Percentiles rank a stretch among this genome's conserved stretches.
phyloP scores from a whole-genome alignment of 2,329 filamentous ascomycete species.

The Huntiella abstrusa region DNA sequence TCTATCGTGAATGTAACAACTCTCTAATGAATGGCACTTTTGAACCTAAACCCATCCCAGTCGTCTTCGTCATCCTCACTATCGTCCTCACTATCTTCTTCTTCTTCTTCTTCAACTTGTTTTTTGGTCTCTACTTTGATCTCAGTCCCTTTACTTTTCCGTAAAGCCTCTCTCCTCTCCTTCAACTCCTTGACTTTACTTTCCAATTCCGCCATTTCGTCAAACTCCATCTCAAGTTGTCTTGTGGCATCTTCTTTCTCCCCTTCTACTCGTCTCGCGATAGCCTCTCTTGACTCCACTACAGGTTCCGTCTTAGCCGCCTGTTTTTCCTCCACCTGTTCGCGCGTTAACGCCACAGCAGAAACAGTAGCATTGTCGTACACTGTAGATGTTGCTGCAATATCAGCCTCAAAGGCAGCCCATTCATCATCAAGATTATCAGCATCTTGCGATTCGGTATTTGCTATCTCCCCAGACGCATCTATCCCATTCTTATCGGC shows the following conservation, averaged over 20 bases:
- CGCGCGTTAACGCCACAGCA: slow-evolving; percentile 47
- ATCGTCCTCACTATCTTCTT: slow-evolving; percentile 33
- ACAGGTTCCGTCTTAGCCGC: slow-evolving; percentile 32
- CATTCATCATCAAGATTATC: slow-evolving; percentile 56
- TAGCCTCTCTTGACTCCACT: slow-evolving; percentile 17
- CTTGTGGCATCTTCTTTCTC: slow-evolving; percentile 60
- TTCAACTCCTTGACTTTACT: slow-evolving; percentile 34
- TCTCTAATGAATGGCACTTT: slow-evolving; percentile 6
- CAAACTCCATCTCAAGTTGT: slow-evolving; percentile 58
- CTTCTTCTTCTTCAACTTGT: slow-evolving; percentile 26
- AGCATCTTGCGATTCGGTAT: slow-evolving; percentile 7
- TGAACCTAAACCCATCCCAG: slow-evolving; percentile 34
- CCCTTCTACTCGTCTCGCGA: slow-evolving; percentile 29
- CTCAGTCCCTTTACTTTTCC: slow-evolving; percentile 12
- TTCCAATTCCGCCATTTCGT: slow-evolving; percentile 67
- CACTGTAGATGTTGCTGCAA: slow-evolving; percentile 30
- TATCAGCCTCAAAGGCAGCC: slow-evolving; percentile 73
- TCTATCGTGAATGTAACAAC: no score
- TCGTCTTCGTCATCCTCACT: slow-evolving; percentile 33
- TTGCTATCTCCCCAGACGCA: neutral
- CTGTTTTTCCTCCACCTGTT: slow-evolving; percentile 38
- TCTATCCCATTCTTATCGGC: slow-evolving; percentile 1
- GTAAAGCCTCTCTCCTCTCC: neutral
- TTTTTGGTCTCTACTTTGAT: slow-evolving; percentile 19
- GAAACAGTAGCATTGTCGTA: slow-evolving; percentile 38